phyloP scores from a whole-genome alignment of 305 asterid species.

The Fraxinus ornus region DNA sequence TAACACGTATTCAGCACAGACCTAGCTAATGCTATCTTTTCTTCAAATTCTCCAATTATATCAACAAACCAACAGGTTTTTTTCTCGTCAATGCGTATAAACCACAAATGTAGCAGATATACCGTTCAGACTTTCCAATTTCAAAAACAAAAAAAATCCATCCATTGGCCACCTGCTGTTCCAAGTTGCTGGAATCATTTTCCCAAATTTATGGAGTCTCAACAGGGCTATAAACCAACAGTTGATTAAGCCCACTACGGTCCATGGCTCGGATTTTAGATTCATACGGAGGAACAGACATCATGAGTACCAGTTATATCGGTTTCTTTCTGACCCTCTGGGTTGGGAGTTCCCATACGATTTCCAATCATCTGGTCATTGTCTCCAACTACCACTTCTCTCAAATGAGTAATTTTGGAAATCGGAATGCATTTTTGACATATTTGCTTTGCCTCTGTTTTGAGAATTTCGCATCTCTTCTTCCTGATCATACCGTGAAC shows the following conservation, averaged over 20 bases:
- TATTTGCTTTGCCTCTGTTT: constrained; percentile 45
- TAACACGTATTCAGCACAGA: constrained; percentile 10
- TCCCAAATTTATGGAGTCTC: not conserved
- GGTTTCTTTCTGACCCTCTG: constrained; percentile 48
- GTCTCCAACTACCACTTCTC: constrained; percentile 47
- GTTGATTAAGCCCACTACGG: not conserved
- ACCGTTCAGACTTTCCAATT: not conserved
- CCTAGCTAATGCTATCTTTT: not conserved
- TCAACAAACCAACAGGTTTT: not conserved
- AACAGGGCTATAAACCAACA: not conserved
- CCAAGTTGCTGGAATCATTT: not conserved
- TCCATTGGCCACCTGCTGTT: not conserved
- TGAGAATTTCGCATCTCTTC: constrained; percentile 66
- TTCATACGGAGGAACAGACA: not conserved
- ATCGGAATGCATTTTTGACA: constrained; percentile 41
- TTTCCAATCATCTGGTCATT: constrained; percentile 55
- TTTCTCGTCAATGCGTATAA: not conserved
- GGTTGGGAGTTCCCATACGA: constrained; percentile 44
- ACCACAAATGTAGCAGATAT: not conserved
- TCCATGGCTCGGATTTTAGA: constrained; percentile 14
- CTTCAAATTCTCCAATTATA: not conserved
- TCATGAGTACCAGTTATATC: constrained; percentile 44
- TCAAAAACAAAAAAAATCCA: not conserved
- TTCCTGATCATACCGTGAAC: constrained; percentile 72
- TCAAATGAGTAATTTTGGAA: constrained; percentile 44